Evolutionary conservation across 495 filamentous ascomycete species (phyloP).

Genomic region (Hypoxylon trugodes): DNA sequence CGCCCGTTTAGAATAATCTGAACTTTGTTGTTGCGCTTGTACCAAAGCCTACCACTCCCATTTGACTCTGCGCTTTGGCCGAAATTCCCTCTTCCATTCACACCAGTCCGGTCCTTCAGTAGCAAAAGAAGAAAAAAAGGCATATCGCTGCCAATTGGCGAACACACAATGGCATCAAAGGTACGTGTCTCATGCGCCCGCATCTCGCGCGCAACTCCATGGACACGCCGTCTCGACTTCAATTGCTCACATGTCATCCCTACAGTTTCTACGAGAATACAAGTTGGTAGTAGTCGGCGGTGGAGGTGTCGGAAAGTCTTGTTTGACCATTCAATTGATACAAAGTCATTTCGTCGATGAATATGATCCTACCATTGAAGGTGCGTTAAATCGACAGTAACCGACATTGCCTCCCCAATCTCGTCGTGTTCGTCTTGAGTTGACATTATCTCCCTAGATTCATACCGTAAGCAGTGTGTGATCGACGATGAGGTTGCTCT

Average conservation of each 20-base stretch:
- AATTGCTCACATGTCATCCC: conserved; percentile 2
- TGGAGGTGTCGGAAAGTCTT: conserved; percentile 98
- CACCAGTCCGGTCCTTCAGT: conserved; percentile 1
- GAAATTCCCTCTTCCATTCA: background rate
- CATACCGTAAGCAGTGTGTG: conserved; percentile 99
- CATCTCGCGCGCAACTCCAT: background rate
- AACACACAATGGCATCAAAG: conserved; percentile 56
- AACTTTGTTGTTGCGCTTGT: conserved; percentile 16
- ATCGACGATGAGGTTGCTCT: conserved; percentile 98
- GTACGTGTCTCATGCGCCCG: conserved; percentile 45
- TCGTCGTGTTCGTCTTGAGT: background rate
- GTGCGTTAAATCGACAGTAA: conserved; percentile 62
- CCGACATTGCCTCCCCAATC: background rate
- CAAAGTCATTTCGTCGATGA: conserved; percentile 99
- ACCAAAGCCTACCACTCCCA: conserved; percentile 3
- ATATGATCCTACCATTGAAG: conserved; percentile 99
- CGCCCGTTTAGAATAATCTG: conserved; percentile 24
- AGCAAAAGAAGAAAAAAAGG: too few species aligned
- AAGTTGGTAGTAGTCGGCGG: conserved; percentile 98
- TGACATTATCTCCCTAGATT: conserved; percentile 67
- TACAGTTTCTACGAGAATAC: conserved; percentile 95
- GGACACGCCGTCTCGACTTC: background rate
- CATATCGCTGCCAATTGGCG: conserved; percentile 26
- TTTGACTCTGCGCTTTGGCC: conserved; percentile 15
- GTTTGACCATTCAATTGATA: conserved; percentile 98